A percentile compares a stretch with the other conserved stretches of the same genome.
Evolutionary conservation across 192 early-diverging fungal genomes (phyloP).

Genomic region (Linnemannia zychae): DNA sequence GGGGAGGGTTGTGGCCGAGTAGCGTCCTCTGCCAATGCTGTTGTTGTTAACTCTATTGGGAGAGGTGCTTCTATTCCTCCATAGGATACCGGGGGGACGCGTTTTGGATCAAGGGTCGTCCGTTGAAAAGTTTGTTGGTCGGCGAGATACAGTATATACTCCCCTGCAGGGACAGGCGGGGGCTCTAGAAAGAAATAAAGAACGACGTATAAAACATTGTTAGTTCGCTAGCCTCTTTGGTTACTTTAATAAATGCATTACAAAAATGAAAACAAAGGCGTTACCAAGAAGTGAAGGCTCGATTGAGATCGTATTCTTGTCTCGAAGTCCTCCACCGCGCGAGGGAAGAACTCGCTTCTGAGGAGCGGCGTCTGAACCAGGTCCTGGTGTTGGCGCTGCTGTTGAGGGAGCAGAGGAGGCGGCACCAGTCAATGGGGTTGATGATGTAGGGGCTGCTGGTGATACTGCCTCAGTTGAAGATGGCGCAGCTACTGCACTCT

Average conservation of each 20-base stretch:
- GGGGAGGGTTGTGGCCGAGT: background rate
- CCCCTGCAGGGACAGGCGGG: constrained; percentile 35
- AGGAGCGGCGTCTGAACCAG: background rate
- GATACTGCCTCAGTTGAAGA: background rate
- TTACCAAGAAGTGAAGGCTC: constrained; percentile 36
- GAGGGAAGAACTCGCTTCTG: constrained; percentile 40
- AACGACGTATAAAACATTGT: background rate
- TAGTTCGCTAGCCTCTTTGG: background rate
- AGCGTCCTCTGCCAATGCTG: background rate
- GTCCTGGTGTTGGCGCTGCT: background rate
- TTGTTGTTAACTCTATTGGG: background rate
- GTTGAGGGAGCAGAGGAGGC: background rate
- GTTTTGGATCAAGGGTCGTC: constrained; percentile 15
- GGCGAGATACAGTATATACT: constrained; percentile 42
- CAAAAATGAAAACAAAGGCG: background rate
- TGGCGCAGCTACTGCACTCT: background rate
- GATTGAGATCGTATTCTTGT: constrained; percentile 29
- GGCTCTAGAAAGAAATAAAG: constrained; percentile 19
- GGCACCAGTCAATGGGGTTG: background rate
- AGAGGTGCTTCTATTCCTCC: background rate
- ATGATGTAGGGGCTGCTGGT: background rate
- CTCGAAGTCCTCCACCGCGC: constrained; percentile 28
- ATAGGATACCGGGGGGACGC: constrained; percentile 31
- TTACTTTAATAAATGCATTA: background rate
- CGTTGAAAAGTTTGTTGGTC: constrained; percentile 4